Conservation (phyloP, 257 asterid genomes). For the Primulina eburnea region DNA sequence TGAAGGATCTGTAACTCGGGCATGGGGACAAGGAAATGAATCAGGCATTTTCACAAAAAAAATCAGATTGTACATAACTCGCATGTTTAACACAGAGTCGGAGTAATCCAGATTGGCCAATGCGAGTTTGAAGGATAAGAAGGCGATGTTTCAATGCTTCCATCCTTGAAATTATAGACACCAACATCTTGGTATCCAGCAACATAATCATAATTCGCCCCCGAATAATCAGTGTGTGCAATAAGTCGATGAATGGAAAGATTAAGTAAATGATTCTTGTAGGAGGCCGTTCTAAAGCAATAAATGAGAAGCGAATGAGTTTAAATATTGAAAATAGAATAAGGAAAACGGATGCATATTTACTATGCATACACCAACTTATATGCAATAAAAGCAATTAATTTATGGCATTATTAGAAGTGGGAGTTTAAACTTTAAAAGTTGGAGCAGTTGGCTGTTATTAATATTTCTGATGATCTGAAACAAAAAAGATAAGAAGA, state of each 20-base stretch:
- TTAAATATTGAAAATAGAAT: neutral
- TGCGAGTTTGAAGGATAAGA: slow-evolving; percentile 51
- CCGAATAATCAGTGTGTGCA: slow-evolving; percentile 7
- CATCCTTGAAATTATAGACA: slow-evolving; percentile 55
- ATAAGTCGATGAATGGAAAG: too few species aligned
- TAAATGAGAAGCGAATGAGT: neutral
- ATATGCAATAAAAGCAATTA: neutral
- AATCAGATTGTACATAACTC: too few species aligned
- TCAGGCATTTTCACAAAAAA: too few species aligned
- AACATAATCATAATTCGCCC: slow-evolving; percentile 41
- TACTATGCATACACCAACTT: slow-evolving; percentile 2
- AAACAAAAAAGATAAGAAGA: neutral
- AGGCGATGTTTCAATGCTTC: slow-evolving; percentile 41
- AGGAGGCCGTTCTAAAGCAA: neutral
- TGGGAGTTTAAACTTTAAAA: slow-evolving; percentile 8
- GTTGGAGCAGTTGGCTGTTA: slow-evolving; percentile 22
- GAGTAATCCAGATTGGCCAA: slow-evolving; percentile 76
- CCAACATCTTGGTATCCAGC: slow-evolving; percentile 69
- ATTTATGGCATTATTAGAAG: slow-evolving; percentile 19
- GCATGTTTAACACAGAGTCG: slow-evolving; percentile 46
- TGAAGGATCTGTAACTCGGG: too few species aligned
- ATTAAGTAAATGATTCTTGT: neutral
- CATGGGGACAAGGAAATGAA: too few species aligned
- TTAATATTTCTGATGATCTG: slow-evolving; percentile 4
- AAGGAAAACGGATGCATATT: neutral